phyloP scores from a whole-genome alignment of 768 basidiomycete genomes.

The Russula sp. region DNA sequence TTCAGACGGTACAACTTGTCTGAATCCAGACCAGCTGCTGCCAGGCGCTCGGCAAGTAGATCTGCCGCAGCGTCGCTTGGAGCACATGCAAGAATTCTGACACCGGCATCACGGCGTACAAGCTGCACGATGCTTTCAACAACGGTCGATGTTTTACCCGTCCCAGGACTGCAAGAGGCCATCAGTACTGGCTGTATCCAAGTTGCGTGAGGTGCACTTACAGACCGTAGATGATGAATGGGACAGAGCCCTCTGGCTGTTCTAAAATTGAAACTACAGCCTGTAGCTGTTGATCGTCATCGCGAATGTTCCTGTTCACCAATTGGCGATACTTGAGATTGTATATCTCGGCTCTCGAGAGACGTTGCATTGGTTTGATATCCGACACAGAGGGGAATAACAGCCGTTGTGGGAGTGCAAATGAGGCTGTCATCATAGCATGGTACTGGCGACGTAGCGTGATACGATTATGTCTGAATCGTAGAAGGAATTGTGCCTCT shows the following conservation, averaged over 20 bases:
- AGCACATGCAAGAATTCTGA: slow-evolving; percentile 31
- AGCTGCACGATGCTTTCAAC: slow-evolving; percentile 34
- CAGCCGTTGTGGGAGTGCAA: slow-evolving; percentile 36
- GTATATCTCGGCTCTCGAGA: slow-evolving; percentile 8
- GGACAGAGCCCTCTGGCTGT: slow-evolving; percentile 39
- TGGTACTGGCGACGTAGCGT: slow-evolving; percentile 55
- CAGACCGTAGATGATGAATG: slow-evolving; percentile 60
- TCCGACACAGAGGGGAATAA: slow-evolving; percentile 41
- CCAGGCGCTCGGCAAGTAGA: slow-evolving; percentile 28
- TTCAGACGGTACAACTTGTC: slow-evolving; percentile 47
- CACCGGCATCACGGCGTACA: slow-evolving; percentile 20
- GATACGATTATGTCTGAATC: slow-evolving; percentile 47
- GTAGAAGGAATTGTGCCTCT: slow-evolving; percentile 39
- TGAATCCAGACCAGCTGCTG: slow-evolving; percentile 11
- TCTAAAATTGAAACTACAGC: slow-evolving; percentile 40
- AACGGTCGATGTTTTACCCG: slow-evolving; percentile 34
- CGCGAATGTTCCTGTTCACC: slow-evolving; percentile 38
- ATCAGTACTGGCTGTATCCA: neutral
- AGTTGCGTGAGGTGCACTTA: slow-evolving; percentile 27
- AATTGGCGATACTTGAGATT: slow-evolving; percentile 18
- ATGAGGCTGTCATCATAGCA: slow-evolving; percentile 42
- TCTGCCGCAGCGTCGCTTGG: slow-evolving; percentile 34
- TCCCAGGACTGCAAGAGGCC: slow-evolving; percentile 30
- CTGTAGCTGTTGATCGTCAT: slow-evolving; percentile 41
- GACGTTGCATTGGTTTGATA: slow-evolving; percentile 21